Base-by-base conservation (phyloP, 805 yeast species). In the Yamadazyma sp. region DNA sequence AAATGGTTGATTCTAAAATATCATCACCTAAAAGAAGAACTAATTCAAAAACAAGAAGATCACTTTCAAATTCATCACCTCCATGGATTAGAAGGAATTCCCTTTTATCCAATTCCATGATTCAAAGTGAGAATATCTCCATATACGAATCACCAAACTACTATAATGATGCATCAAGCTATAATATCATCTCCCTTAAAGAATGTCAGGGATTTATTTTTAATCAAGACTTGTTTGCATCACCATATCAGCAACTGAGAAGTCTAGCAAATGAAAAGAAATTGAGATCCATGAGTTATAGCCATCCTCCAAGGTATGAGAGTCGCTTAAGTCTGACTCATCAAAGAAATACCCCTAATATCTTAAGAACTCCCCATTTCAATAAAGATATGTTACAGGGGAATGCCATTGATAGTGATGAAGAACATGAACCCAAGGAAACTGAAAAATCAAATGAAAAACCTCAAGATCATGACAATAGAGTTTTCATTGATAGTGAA, bases 141-240 rank as follows among this genome's bases (percentile, higher is more conserved):
- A 71, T 76, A 3, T 79, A 79, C 43, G 80, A 78, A 47, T 44
- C 65, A 12, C 50, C 62, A 9, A 55, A 53, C 33, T 68, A 64
- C 39, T 56, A 53, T 25, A 45, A 51, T 25, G 56, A 53, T 18
- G 30, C 53, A 3, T 36, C 56, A 1, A 47, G 59, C 31, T 57
- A 53, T 39, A 60, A 51, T 38, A 56, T 64, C 11, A 65, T 80
- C 23, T 67, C 75, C 11, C 58, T 80, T 25, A 68, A 65, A 16
- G 83, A 81, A 48, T 73, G 82, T 21, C 89, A 83, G 50, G 93
- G 93, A 3, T 83, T 82, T 48, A 57, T 75, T 2, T 83, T 86
- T 76, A 82, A 83, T 52, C 89, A 82, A 50, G 89, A 82, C 48
- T 58, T 82, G 30, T 83, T 82, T 66, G 89, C 87, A 2, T 67